Evolutionary conservation across 345 rosid species (phyloP).

Genomic region (Orychophragmus violaceus): DNA sequence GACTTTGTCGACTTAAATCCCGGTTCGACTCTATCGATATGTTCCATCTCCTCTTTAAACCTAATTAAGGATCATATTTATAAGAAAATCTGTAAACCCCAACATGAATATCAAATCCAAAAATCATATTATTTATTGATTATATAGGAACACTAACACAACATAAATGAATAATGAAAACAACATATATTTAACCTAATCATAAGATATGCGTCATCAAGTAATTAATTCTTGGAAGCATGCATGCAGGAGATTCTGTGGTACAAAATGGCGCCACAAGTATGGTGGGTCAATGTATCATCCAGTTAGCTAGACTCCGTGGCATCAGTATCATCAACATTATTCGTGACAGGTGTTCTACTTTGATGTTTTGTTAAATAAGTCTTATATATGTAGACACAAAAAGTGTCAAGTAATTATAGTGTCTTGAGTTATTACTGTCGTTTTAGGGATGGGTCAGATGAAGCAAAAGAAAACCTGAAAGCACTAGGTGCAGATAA

Average conservation of each 20-base stretch:
- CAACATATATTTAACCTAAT: no score
- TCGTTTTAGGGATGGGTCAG: slow-evolving; percentile 48
- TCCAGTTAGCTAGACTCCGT: slow-evolving; percentile 65
- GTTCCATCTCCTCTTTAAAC: no score
- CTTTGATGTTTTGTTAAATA: neutral
- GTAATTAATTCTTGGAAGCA: slow-evolving; percentile 22
- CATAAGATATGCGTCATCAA: no score
- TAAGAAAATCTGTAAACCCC: no score
- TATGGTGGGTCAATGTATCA: slow-evolving; percentile 77
- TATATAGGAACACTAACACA: no score
- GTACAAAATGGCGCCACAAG: slow-evolving; percentile 91
- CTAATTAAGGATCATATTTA: neutral
- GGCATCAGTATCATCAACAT: slow-evolving; percentile 64
- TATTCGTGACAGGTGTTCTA: slow-evolving; percentile 67
- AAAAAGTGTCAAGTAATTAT: neutral
- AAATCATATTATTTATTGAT: no score
- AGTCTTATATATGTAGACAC: no score
- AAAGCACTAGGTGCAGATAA: slow-evolving; percentile 69
- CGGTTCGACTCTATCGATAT: slow-evolving; percentile 34
- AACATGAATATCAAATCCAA: no score
- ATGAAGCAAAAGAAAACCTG: slow-evolving; percentile 59
- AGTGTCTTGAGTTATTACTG: slow-evolving; percentile 14
- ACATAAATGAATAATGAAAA: no score
- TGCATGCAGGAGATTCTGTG: slow-evolving; percentile 53
- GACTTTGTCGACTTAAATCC: slow-evolving; percentile 55